A percentile compares a stretch with the other conserved stretches of the same genome.
These are phyloP conservation scores for Coniophora puteana DNA, from an alignment of 1,284 basidiomycete genomes.

Conservation along the genomic window DNA sequence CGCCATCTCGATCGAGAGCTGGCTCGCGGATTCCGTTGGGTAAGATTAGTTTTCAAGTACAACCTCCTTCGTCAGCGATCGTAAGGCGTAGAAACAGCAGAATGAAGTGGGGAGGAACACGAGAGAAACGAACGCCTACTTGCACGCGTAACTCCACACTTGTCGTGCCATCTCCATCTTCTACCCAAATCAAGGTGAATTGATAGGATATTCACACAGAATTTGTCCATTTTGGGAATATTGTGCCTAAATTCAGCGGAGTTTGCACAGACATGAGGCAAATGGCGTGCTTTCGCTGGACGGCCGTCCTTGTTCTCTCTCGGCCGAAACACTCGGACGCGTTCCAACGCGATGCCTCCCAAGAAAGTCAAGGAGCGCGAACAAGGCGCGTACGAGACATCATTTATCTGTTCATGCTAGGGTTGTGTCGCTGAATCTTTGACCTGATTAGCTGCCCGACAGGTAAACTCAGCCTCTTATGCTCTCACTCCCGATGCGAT, in stretches of 20 bases:
- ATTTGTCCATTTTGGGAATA: no score
- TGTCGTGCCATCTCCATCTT: no score
- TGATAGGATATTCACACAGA: no score
- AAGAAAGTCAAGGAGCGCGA: slow-evolving; percentile 45
- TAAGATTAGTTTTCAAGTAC: background rate
- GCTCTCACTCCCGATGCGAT: slow-evolving; percentile 60
- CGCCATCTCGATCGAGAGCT: slow-evolving; percentile 13
- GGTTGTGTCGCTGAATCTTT: background rate
- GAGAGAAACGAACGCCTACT: background rate
- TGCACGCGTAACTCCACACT: background rate
- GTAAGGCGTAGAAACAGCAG: slow-evolving; percentile 2
- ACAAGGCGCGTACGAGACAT: slow-evolving; percentile 32
- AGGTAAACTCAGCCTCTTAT: slow-evolving; percentile 42
- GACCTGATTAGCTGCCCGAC: slow-evolving; percentile 34
- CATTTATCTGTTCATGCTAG: slow-evolving; percentile 12
- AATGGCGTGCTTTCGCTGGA: slow-evolving; percentile 10
- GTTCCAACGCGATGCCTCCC: slow-evolving; percentile 33
- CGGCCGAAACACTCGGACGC: no score
- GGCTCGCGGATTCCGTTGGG: background rate
- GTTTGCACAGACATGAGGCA: slow-evolving; percentile 4
- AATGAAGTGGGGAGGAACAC: background rate
- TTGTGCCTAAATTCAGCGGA: no score
- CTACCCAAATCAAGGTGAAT: no score
- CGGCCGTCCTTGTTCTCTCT: background rate
- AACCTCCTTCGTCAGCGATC: background rate